phyloP scores from a whole-genome alignment of 208 protist genomes.

The Entamoeba invadens region DNA sequence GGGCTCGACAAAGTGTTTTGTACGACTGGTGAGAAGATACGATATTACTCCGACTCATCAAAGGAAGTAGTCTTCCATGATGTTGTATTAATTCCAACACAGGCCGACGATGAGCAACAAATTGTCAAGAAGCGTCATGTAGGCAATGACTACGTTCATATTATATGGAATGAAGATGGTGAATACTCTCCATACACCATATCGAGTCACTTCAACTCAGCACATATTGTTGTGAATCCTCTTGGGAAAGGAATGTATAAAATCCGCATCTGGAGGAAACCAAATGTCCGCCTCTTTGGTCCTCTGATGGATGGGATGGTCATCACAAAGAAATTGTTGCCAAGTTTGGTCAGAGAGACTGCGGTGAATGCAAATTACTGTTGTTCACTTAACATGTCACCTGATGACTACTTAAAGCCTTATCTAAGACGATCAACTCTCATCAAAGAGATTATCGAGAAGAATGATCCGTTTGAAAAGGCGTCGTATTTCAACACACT shows the following conservation, averaged over 20 bases:
- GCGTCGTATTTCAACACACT: too few species aligned
- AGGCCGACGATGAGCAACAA: constrained; percentile 40
- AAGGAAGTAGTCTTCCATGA: constrained; percentile 54
- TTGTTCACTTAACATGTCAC: background rate
- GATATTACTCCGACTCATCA: constrained; percentile 39
- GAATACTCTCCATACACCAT: constrained; percentile 54
- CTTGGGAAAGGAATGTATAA: background rate
- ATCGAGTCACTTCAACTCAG: constrained; percentile 55
- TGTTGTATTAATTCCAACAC: constrained; percentile 44
- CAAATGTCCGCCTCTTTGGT: background rate
- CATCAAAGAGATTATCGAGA: background rate
- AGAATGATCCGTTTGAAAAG: too few species aligned
- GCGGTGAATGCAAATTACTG: background rate
- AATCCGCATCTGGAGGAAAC: background rate
- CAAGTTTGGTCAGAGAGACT: background rate
- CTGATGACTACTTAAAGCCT: background rate
- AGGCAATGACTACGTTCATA: constrained; percentile 60
- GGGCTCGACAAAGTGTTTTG: constrained; percentile 36
- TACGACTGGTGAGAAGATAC: constrained; percentile 33
- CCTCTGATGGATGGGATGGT: background rate
- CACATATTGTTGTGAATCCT: constrained; percentile 55
- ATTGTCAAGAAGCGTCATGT: constrained; percentile 54
- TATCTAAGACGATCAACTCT: background rate
- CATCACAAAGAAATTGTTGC: background rate
- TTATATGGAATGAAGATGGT: constrained; percentile 54